Evolutionary conservation across 2,329 filamentous ascomycete genomes (phyloP), one percentile per base, ranked within the genome.

Genomic region (Gnomoniopsis sp.): DNA sequence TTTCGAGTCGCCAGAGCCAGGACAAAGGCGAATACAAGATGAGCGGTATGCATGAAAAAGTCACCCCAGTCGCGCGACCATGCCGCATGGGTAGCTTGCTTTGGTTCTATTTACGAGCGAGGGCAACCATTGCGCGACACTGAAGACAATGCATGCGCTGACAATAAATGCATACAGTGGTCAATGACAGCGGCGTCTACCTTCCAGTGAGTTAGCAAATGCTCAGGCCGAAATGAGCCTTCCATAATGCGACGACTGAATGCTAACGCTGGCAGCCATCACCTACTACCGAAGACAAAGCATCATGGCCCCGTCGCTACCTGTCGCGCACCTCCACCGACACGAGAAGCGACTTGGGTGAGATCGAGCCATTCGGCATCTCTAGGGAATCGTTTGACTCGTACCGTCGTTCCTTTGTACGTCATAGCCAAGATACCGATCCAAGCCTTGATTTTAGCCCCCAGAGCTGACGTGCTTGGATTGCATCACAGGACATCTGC

Each of bases 331-430:
- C 75, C 47, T 86, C 84, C 6, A 79, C 77, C 64, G 81, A 84
- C 64, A 81, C 77, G 34, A 75, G 76, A 57, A 75, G 69, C 56
- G 84, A 88, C 66, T 78, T 90, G 60, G 86, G 87, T 67, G 91
- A 96, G 62, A 93, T 92, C 66, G 93, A 98, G 71, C 92, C 89
- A 15, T 98, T 98, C 72, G 91, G 89, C 63, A 98, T 98, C 71
- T 96, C 93, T 41, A 85, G 93, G 68, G 95, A 98, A 76, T 97
- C 93, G 2, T 98, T 98, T 70, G 95, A 98, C 72, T 96, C 93
- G 3, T 98, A 98, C 75, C 84, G 95, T 63, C 87, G 95, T 68
- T 97, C 93, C 64, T 98, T 98, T 78, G 93, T 96, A 83, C 66
- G 88, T 80, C 15, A n/a, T 26, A 55, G 50, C 57, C 41, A 19